Evolutionary conservation across 441 rosid genomes (phyloP).

Genomic region (Biscutella laevigata): DNA sequence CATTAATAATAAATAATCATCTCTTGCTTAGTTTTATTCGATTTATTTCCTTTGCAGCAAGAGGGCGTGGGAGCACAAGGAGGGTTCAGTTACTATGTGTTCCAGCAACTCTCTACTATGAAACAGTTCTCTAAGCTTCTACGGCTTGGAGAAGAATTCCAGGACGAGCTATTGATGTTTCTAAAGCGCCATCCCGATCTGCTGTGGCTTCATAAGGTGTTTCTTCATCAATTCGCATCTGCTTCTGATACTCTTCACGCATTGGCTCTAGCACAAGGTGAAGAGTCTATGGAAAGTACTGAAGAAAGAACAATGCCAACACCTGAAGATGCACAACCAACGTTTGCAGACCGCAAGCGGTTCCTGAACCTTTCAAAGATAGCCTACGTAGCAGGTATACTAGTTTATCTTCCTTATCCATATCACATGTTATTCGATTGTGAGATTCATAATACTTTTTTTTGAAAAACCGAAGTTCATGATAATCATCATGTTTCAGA

Average conservation of each 20-base stretch:
- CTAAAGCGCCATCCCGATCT: constrained; percentile 57
- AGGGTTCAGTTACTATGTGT: constrained; percentile 89
- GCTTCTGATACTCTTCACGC: constrained; percentile 81
- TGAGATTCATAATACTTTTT: background rate
- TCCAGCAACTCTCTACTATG: constrained; percentile 54
- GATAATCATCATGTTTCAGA: constrained; percentile 13
- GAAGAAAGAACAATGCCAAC: constrained; percentile 38
- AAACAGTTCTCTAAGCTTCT: constrained; percentile 70
- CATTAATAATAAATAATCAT: background rate
- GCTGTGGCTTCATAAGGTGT: constrained; percentile 82
- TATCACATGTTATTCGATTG: background rate
- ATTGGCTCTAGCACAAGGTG: constrained; percentile 66
- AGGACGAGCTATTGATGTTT: constrained; percentile 61
- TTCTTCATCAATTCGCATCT: constrained; percentile 72
- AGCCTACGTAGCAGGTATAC: constrained; percentile 69
- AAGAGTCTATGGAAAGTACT: constrained; percentile 27
- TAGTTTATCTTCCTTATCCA: background rate
- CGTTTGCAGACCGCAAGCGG: constrained; percentile 64
- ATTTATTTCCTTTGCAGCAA: constrained; percentile 37
- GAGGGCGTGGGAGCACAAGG: constrained; percentile 86
- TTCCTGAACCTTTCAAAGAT: constrained; percentile 80
- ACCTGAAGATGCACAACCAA: constrained; percentile 27
- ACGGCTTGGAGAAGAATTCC: constrained; percentile 95
- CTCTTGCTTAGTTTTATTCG: constrained; percentile 1
- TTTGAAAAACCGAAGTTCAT: background rate